Conservation (phyloP, 768 basidiomycete species). For the Cystobasidium tubakii region DNA sequence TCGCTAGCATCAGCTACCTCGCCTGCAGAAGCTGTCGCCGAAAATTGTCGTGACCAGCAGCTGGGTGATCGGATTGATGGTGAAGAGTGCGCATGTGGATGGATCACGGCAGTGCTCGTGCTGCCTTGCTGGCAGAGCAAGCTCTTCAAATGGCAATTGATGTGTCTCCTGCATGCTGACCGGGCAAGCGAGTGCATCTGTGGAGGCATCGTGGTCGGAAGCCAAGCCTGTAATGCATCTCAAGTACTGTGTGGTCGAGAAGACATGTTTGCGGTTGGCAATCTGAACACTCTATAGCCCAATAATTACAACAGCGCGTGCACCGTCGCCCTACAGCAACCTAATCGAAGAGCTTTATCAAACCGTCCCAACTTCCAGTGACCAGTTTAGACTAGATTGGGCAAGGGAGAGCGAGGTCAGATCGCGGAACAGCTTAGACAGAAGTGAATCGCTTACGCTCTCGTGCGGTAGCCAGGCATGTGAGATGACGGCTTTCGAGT, state of each 20-base stretch:
- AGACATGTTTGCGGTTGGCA: too few species aligned
- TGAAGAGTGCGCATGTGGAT: background rate
- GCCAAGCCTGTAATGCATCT: background rate
- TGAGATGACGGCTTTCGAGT: constrained; percentile 92
- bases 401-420: background rate
- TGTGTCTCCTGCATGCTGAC: background rate
- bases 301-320: too few species aligned
- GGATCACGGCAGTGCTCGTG: background rate
- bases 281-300: too few species aligned
- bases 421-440: background rate
- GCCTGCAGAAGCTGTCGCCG: background rate
- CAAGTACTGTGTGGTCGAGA: too few species aligned
- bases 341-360: constrained; percentile 86
- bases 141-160: background rate
- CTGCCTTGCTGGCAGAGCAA: background rate
- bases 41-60: constrained; percentile 1
- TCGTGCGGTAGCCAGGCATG: constrained; percentile 99
- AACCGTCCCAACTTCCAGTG: constrained; percentile 94
- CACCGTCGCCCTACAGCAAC: background rate
- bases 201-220: background rate
- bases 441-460: constrained; percentile 60
- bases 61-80: background rate
- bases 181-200: background rate
- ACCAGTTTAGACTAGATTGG: constrained; percentile 77
- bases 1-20: background rate